These are phyloP conservation scores for Funneliformis geosporum DNA, from an alignment of 192 early-diverging fungal genomes.

Conservation along the genomic window DNA sequence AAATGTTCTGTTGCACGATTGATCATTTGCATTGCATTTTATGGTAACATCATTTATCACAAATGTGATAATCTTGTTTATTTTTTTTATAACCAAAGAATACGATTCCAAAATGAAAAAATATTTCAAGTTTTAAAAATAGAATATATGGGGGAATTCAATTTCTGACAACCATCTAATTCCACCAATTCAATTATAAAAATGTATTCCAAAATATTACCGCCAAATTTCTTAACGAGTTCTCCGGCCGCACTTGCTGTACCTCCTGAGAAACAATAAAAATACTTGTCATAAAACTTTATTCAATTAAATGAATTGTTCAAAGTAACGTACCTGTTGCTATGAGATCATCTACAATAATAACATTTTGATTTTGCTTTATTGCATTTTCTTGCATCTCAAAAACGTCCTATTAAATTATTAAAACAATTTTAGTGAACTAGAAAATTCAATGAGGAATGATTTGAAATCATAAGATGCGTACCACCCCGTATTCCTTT, in stretches of 20 bases:
- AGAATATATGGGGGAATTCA: constrained; percentile 87
- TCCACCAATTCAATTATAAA: constrained; percentile 91
- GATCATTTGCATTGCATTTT: constrained; percentile 12
- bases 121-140: constrained; percentile 60
- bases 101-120: no score
- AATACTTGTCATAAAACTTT: not conserved
- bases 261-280: constrained; percentile 56
- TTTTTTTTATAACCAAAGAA: no score
- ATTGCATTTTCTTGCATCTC: constrained; percentile 87
- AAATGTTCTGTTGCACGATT: not conserved
- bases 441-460: not conserved
- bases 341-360: constrained; percentile 96
- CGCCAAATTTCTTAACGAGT: constrained; percentile 74
- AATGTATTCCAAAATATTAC: constrained; percentile 77
- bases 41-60: no score
- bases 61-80: no score
- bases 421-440: not conserved
- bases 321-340: constrained; percentile 60
- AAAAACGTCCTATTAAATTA: constrained; percentile 71
- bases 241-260: constrained; percentile 82
- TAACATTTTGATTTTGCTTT: constrained; percentile 78
- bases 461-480: constrained; percentile 1
- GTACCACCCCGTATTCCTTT: constrained; percentile 93
- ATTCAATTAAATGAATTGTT: no score
- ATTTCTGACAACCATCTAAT: constrained; percentile 75